phyloP scores from a whole-genome alignment of 1,284 basidiomycete genomes.

The Taiwanofungus camphoratus region DNA sequence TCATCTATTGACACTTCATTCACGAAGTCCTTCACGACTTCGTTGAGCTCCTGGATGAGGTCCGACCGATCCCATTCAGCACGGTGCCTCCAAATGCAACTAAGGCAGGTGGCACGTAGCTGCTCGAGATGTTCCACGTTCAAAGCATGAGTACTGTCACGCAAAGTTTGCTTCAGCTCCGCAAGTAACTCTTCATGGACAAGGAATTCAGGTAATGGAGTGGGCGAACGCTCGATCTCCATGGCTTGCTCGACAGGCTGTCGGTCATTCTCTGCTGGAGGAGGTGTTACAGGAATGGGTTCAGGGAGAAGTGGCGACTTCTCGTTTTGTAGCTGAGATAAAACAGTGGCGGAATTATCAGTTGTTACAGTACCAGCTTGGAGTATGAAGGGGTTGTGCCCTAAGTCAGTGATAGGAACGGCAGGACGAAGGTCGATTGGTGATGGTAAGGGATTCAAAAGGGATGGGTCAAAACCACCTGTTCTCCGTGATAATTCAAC shows the following conservation, averaged over 20 bases:
- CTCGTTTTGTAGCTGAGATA: not conserved
- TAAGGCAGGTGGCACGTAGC: constrained; percentile 79
- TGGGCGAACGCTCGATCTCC: constrained; percentile 52
- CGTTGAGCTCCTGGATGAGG: constrained; percentile 56
- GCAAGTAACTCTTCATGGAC: constrained; percentile 43
- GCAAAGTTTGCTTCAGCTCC: constrained; percentile 42
- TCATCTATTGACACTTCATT: constrained; percentile 42
- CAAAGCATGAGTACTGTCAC: constrained; percentile 48
- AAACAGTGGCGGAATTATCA: not conserved
- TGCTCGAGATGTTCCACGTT: constrained; percentile 92
- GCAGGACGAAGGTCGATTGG: constrained; percentile 7
- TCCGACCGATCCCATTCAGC: constrained; percentile 77
- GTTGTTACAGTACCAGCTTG: not conserved
- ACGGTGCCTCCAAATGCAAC: constrained; percentile 76
- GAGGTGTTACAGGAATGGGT: not conserved
- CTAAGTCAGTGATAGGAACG: constrained; percentile 12
- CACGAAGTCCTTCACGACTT: constrained; percentile 53
- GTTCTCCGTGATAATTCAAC: constrained; percentile 21
- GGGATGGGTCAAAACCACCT: constrained; percentile 46
- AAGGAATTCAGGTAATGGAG: constrained; percentile 63
- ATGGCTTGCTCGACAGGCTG: constrained; percentile 31
- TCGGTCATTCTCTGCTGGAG: no score
- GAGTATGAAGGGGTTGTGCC: constrained; percentile 3
- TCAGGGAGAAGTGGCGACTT: not conserved
- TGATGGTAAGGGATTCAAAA: constrained; percentile 50